A percentile compares a stretch with the other conserved stretches of the same genome.
These are phyloP conservation scores for Podosphaera aphanis DNA, from an alignment of 2,329 filamentous ascomycete species.

Conservation along the genomic window DNA sequence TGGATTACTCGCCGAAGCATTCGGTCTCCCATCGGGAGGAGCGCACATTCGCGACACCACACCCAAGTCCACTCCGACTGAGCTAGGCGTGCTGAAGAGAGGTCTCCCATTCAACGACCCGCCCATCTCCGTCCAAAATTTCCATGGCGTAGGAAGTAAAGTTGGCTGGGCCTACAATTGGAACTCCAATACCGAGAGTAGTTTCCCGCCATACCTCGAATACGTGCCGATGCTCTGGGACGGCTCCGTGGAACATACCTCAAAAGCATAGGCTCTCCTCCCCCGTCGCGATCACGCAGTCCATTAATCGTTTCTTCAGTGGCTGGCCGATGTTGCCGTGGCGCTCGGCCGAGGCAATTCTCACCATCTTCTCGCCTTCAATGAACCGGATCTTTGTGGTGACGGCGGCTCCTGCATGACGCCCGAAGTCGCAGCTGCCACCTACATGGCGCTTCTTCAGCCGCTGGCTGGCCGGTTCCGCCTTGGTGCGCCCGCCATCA, in stretches of 20 bases:
- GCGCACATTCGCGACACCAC: too few relatives aligned
- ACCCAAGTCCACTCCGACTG: too few relatives aligned
- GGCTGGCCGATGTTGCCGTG: slow-evolving; percentile 15
- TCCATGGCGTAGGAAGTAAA: slow-evolving; percentile 4
- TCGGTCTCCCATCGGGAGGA: too few relatives aligned
- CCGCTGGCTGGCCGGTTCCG: slow-evolving; percentile 19
- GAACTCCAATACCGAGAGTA: slow-evolving; percentile 23
- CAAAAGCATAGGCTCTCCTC: slow-evolving; percentile 6
- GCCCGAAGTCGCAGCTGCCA: slow-evolving; percentile 23
- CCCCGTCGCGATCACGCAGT: not conserved
- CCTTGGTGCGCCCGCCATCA: slow-evolving; percentile 22
- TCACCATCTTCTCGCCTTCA: slow-evolving; percentile 35
- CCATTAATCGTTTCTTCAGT: slow-evolving; percentile 14
- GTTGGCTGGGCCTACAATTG: slow-evolving; percentile 42
- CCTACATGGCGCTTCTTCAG: slow-evolving; percentile 20
- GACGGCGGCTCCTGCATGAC: slow-evolving; percentile 4
- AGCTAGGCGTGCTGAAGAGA: slow-evolving; percentile 2
- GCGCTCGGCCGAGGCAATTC: slow-evolving; percentile 20
- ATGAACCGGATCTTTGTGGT: slow-evolving; percentile 4
- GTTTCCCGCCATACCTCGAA: slow-evolving; percentile 22
- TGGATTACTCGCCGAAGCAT: too few relatives aligned
- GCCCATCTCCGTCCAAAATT: slow-evolving; percentile 4
- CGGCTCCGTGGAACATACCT: slow-evolving; percentile 20
- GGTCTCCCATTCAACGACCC: slow-evolving; percentile 6
- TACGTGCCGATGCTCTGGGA: slow-evolving; percentile 48